Conservation (phyloP, 169 alveolate genomes). For the Babesia bovis region DNA sequence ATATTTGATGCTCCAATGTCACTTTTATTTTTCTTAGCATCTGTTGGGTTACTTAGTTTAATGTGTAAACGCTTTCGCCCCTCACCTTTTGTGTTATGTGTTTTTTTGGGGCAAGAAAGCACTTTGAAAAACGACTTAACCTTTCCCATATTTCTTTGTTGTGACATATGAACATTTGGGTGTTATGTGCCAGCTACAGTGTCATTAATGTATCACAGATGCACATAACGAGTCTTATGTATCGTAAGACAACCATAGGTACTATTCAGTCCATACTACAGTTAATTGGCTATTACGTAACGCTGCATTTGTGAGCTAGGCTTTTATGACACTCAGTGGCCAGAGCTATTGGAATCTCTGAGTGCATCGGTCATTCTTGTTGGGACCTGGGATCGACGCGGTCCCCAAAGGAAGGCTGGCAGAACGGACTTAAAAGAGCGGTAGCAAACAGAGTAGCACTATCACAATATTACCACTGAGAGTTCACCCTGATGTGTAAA, state of each 20-base stretch:
- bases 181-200: not conserved
- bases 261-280: not conserved
- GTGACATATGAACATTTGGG: not conserved
- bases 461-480: no score
- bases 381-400: no score
- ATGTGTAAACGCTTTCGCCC: not conserved
- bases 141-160: conserved; percentile 14
- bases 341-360: no score
- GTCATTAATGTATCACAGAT: not conserved
- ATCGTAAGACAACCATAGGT: not conserved
- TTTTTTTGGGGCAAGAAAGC: conserved; percentile 43
- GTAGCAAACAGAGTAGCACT: no score
- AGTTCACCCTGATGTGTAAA: no score
- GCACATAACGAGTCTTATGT: not conserved
- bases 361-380: no score
- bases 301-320: no score
- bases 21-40: not conserved
- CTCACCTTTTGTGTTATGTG: conserved; percentile 11
- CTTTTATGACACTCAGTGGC: no score
- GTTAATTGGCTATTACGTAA: no score
- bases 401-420: no score
- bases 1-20: not conserved
- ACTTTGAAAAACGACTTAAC: conserved; percentile 51
- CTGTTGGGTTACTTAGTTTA: conserved; percentile 5
- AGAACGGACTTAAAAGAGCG: no score